Conservation (phyloP, 805 yeast species). For the Metschnikowia cerradonensis region DNA sequence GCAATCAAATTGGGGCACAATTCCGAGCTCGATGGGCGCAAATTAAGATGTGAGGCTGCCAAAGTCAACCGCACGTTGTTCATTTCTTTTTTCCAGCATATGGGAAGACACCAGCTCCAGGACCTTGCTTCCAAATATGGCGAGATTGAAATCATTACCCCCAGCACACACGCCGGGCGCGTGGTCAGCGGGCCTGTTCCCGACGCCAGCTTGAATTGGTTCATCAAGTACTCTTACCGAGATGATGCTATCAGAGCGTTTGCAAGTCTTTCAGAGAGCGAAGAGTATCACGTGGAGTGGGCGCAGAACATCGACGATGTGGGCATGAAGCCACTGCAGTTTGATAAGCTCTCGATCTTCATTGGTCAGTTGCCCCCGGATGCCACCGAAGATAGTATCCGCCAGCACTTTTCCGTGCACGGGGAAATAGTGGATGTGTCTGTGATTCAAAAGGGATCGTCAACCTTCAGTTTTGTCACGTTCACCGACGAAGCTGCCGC, state of each 20-base stretch:
- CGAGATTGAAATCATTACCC: constrained; percentile 64
- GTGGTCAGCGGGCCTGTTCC: constrained; percentile 9
- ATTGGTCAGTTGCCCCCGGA: constrained; percentile 65
- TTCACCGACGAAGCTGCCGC: constrained; percentile 67
- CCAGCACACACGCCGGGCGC: constrained; percentile 35
- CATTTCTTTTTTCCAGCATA: constrained; percentile 34
- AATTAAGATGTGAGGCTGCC: constrained; percentile 85
- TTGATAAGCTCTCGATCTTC: constrained; percentile 72
- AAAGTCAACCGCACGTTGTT: constrained; percentile 84
- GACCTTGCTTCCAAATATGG: constrained; percentile 54
- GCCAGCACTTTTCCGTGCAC: constrained; percentile 58
- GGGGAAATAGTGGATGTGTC: constrained; percentile 61
- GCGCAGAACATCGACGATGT: constrained; percentile 68
- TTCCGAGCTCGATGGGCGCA: constrained; percentile 64
- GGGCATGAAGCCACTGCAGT: constrained; percentile 15
- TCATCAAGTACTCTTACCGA: constrained; percentile 70
- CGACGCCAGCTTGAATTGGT: constrained; percentile 49
- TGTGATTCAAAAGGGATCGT: constrained; percentile 46
- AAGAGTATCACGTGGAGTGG: constrained; percentile 71
- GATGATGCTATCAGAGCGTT: constrained; percentile 87
- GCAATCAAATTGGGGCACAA: constrained; percentile 73
- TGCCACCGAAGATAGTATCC: constrained; percentile 52
- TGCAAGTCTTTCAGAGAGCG: constrained; percentile 57
- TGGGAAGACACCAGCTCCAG: constrained; percentile 32
- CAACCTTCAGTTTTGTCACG: constrained; percentile 69